These are phyloP conservation scores for Ilex asprella DNA, from an alignment of 257 asterid genomes.

Conservation along the genomic window DNA sequence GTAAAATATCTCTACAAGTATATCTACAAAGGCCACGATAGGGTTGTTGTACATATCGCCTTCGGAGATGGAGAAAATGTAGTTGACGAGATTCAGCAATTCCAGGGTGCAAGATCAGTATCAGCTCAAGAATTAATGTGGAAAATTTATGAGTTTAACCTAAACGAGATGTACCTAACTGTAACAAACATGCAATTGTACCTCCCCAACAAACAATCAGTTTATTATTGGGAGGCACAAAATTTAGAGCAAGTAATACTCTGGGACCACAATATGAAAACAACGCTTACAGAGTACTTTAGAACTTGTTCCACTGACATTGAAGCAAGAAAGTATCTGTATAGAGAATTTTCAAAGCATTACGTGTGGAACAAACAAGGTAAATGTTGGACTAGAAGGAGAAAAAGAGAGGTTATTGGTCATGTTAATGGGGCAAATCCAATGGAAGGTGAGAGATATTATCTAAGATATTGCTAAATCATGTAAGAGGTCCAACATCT, in stretches of 20 bases:
- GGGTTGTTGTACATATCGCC: neutral
- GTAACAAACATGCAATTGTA: constrained; percentile 1
- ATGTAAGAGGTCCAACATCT: neutral
- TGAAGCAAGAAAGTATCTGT: neutral
- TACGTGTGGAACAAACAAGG: neutral
- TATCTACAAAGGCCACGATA: neutral
- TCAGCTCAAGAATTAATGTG: constrained; percentile 14
- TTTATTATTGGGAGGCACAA: neutral
- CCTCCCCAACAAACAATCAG: constrained; percentile 5
- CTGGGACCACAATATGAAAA: constrained; percentile 1
- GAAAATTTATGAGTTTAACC: constrained; percentile 10
- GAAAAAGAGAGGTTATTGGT: neutral
- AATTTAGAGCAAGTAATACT: neutral
- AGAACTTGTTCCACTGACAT: neutral
- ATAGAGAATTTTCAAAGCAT: neutral
- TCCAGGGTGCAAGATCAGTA: constrained; percentile 12
- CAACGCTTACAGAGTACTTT: neutral
- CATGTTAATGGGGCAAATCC: neutral
- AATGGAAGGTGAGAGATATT: neutral
- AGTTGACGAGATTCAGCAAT: neutral
- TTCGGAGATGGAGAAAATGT: neutral
- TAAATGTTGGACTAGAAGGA: too few relatives aligned
- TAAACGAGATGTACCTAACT: neutral
- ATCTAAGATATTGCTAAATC: constrained; percentile 2
- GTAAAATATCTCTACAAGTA: too few relatives aligned